A percentile compares a stretch with the other conserved stretches of the same genome.
Evolutionary conservation across 1,139 yeast species (phyloP).

Genomic region (Hemisphaericaspora lyxosophila): DNA sequence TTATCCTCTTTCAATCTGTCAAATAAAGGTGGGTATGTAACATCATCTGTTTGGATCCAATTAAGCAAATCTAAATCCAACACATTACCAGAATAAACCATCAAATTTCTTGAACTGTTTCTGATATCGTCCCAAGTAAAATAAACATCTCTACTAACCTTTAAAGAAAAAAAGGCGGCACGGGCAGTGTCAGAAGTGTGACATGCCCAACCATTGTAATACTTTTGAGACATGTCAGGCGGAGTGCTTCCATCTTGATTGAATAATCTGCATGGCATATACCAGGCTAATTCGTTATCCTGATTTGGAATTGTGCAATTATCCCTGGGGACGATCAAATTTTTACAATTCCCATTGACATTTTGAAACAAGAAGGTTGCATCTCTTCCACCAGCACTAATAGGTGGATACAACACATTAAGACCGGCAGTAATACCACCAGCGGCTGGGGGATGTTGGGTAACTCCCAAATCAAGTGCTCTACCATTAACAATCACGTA

Average conservation of each 20-base stretch:
- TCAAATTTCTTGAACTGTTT: constrained; percentile 70
- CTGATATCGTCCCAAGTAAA: constrained; percentile 88
- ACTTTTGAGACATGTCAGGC: constrained; percentile 60
- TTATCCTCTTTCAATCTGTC: constrained; percentile 58
- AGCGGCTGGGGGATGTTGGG: constrained; percentile 77
- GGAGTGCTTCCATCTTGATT: constrained; percentile 67
- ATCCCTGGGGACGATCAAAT: constrained; percentile 70
- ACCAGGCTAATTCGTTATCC: constrained; percentile 80
- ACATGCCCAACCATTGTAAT: constrained; percentile 86
- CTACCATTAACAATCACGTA: constrained; percentile 77
- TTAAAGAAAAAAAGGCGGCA: constrained; percentile 59
- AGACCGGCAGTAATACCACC: constrained; percentile 75
- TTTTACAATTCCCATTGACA: constrained; percentile 90
- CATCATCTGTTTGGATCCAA: constrained; percentile 69
- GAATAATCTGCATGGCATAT: constrained; percentile 85
- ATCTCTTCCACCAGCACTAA: constrained; percentile 86
- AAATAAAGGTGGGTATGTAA: constrained; percentile 72
- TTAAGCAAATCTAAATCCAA: constrained; percentile 73
- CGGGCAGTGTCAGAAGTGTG: constrained; percentile 77
- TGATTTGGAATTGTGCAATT: constrained; percentile 70
- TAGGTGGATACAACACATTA: constrained; percentile 78
- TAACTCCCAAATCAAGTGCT: constrained; percentile 67
- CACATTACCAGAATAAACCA: constrained; percentile 86
- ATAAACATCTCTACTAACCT: constrained; percentile 71
- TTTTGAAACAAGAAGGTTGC: constrained; percentile 90